Evolutionary conservation across 2,329 filamentous ascomycete genomes (phyloP).

Genomic region (Xylogone sp.): DNA sequence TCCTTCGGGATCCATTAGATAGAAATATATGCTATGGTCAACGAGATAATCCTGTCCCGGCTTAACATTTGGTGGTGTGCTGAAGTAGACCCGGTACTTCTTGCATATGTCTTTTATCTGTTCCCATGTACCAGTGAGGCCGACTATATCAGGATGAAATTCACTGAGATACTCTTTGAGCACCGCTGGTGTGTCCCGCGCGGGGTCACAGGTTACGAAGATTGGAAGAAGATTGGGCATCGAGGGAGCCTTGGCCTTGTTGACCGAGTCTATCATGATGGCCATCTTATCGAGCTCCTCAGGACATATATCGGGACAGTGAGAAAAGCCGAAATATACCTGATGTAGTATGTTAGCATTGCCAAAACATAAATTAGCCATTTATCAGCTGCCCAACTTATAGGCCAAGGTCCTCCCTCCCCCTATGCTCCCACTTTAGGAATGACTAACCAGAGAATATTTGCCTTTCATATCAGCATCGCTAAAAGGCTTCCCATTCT

Average conservation of each 20-base stretch:
- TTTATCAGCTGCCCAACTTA: no score
- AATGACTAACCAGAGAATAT: constrained; percentile 66
- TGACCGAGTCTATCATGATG: constrained; percentile 77
- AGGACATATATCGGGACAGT: constrained; percentile 97
- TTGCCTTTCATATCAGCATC: constrained; percentile 81
- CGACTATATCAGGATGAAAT: constrained; percentile 83
- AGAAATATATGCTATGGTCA: constrained; percentile 99
- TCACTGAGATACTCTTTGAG: constrained; percentile 83
- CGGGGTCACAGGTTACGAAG: constrained; percentile 95
- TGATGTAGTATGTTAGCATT: constrained; percentile 30
- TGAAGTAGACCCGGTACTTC: constrained; percentile 95
- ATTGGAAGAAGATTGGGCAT: constrained; percentile 62
- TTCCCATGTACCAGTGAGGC: constrained; percentile 89
- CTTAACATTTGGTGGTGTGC: constrained; percentile 82
- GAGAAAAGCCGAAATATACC: constrained; percentile 98
- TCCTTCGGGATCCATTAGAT: constrained; percentile 96
- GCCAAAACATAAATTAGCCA: not conserved
- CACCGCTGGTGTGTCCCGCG: constrained; percentile 80
- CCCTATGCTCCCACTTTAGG: not conserved
- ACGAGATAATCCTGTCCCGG: constrained; percentile 95
- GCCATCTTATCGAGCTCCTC: constrained; percentile 99
- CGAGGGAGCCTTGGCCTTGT: constrained; percentile 31
- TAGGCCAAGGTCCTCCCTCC: no score
- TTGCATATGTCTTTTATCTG: constrained; percentile 94
- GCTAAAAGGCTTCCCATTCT: constrained; percentile 74